Evolutionary conservation across 208 protist genomes (phyloP), one percentile per base, ranked within the genome.

Genomic region (Acanthamoeba divionensis): DNA sequence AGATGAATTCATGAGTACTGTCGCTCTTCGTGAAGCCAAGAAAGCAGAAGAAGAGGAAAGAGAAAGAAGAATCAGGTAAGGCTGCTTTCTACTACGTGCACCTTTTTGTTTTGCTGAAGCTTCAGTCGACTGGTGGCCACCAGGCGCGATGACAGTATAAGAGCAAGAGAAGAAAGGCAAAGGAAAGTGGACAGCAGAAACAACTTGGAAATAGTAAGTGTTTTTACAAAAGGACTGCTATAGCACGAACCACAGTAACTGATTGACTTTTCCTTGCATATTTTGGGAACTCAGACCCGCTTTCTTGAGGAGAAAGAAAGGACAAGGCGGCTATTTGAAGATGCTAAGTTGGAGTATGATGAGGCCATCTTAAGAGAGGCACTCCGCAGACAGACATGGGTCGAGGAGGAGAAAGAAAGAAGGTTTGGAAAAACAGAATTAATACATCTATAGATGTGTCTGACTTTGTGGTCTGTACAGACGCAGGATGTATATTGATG

Each of bases 381-480:
- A 5, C 48, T 82, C 48, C 71, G 71, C 26, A 44, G 71, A 44
- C 71, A 82, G 71, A 82, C 71, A 24, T 82, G 71, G 71, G 21
- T 82, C 71, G 71, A 82, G 26, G 71, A 82, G 71, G 71, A 82
- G 71, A 82, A 82, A 50, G 71, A 82, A 33, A 44, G 71, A 12
- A n/a, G n/a, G n/a, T n/a, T n/a, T n/a, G n/a, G n/a, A n/a, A n/a
- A n/a, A n/a, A n/a, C n/a, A n/a, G n/a, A n/a, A n/a, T n/a, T n/a
- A n/a, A n/a, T n/a, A n/a, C n/a, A n/a, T n/a, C n/a, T n/a, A n/a
- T n/a, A n/a, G n/a, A n/a, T n/a, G n/a, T n/a, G n/a, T n/a, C n/a
- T n/a, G n/a, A n/a, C n/a, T n/a, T n/a, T n/a, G n/a, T n/a, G n/a
- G n/a, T n/a, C n/a, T n/a, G n/a, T n/a, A n/a, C n/a, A n/a, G n/a